A percentile compares a stretch with the other conserved stretches of the same genome.
phyloP scores from a whole-genome alignment of 1,284 basidiomycete genomes.

The Boletus sp. region DNA sequence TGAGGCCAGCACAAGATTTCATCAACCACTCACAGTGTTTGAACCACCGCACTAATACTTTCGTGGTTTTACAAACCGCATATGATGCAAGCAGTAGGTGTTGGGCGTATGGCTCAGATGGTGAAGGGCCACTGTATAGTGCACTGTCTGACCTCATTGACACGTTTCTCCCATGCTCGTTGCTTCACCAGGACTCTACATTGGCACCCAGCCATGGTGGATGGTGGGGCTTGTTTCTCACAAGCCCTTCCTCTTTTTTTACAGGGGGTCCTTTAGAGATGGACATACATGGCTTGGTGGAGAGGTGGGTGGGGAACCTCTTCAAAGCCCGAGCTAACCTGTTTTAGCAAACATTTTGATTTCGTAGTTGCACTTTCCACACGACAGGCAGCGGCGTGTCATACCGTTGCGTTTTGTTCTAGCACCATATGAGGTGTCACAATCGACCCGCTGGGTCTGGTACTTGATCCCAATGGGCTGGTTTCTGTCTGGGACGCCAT shows the following conservation, averaged over 20 bases:
- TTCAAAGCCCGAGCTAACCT: no score
- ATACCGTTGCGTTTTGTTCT: no score
- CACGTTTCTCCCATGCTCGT: background rate
- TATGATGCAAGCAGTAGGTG: background rate
- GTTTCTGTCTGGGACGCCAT: no score
- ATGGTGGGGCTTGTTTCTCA: background rate
- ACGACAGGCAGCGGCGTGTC: no score
- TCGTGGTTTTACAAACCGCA: background rate
- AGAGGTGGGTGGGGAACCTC: background rate
- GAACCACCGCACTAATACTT: background rate
- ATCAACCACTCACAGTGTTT: background rate
- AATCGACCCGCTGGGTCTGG: no score
- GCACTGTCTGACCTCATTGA: background rate
- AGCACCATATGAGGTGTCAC: no score
- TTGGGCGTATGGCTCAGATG: background rate
- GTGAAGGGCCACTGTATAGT: background rate
- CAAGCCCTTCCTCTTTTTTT: background rate
- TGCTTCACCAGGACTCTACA: background rate
- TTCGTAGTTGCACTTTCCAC: background rate
- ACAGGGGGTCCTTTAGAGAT: background rate
- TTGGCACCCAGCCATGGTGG: background rate
- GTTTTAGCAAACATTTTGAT: background rate
- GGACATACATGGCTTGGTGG: background rate
- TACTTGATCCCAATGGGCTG: no score
- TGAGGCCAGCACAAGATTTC: background rate